Base-by-base conservation (phyloP, 2,329 filamentous ascomycete species). In the Claviceps purpurea region DNA sequence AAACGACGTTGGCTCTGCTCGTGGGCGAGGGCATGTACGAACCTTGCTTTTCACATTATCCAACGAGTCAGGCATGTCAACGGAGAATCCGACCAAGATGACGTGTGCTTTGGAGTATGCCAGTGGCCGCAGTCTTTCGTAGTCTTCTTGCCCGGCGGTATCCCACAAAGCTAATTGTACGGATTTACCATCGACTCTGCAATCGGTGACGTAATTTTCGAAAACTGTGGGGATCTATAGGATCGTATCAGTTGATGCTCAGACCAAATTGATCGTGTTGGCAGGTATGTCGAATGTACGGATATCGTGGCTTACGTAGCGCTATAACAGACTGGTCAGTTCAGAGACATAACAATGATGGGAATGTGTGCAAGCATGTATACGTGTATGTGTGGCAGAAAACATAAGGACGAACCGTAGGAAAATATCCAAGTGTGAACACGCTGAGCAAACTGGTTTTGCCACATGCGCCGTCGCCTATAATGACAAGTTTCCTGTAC, bases 181-280 rank as follows among this genome's bases (percentile, higher is more conserved):
- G n/a, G 89, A 95, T 68, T 95, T 95, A 64, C 93, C 93, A 67
- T 98, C 93, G 55, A 98, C 93, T 72, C 91, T 81, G 71, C 93
- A 98, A 72, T 98, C 93, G 61, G 93, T 98, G 58, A 98, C 93
- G 65, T 98, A 98, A 73, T 98, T 98, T 67, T 98, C 93, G 70
- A 98, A 98, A 40, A 98, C 93, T 47, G 93, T 98, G 1, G 93
- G 93, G 50, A 95, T 90, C 84, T 68, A 34, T 26, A 14, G 10
- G 5, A 16, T 16, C 41, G 49, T n/a, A 57, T 65, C 52, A 64
- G 55, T 56, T 24, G 18, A 20, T n/a, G 10, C 2, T 11, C 13
- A 20, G 30, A 34, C 3, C 4, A 11, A 34, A 11, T 34, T 10
- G 30, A 34, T 34, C 30, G 30, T 5, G 18, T 18, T 14, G 18